Conservation (phyloP, 805 yeast genomes). For the Candida takata region DNA sequence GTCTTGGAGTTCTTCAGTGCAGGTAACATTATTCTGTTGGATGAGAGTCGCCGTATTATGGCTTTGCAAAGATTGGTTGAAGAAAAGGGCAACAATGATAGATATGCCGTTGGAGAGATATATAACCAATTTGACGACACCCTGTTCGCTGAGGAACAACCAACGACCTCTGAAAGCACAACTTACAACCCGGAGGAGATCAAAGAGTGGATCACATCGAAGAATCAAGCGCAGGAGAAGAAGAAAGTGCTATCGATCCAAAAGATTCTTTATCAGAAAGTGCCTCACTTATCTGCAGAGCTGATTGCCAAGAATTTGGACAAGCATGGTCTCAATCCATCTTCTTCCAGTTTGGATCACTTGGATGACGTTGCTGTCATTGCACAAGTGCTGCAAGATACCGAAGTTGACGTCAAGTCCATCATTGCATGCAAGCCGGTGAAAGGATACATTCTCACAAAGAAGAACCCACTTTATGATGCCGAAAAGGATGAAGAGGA, state of each 20-base stretch:
- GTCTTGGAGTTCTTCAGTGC: constrained; percentile 93
- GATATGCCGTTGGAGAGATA: constrained; percentile 66
- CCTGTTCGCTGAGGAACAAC: constrained; percentile 30
- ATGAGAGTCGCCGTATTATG: constrained; percentile 58
- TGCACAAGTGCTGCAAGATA: constrained; percentile 36
- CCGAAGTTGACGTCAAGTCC: constrained; percentile 37
- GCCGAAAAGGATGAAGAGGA: constrained; percentile 34
- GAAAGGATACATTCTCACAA: constrained; percentile 59
- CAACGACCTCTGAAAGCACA: neutral
- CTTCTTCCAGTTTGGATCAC: constrained; percentile 28
- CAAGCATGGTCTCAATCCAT: constrained; percentile 40
- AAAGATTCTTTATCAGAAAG: constrained; percentile 58
- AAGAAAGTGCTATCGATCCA: constrained; percentile 54
- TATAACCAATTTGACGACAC: constrained; percentile 56
- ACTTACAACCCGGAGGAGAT: constrained; percentile 13
- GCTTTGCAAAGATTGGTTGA: constrained; percentile 73
- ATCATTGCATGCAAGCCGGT: constrained; percentile 31
- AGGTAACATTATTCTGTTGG: constrained; percentile 79
- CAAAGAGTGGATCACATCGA: constrained; percentile 22
- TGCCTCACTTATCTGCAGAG: constrained; percentile 74
- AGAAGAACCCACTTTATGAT: constrained; percentile 45
- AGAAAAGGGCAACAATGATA: constrained; percentile 57
- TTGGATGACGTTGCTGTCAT: constrained; percentile 25
- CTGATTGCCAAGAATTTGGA: constrained; percentile 55
- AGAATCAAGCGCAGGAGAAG: constrained; percentile 25